A percentile compares a stretch with the other conserved stretches of the same genome.
phyloP scores from a whole-genome alignment of 2,329 filamentous ascomycete genomes.

The Epichloe brachyelytri region DNA sequence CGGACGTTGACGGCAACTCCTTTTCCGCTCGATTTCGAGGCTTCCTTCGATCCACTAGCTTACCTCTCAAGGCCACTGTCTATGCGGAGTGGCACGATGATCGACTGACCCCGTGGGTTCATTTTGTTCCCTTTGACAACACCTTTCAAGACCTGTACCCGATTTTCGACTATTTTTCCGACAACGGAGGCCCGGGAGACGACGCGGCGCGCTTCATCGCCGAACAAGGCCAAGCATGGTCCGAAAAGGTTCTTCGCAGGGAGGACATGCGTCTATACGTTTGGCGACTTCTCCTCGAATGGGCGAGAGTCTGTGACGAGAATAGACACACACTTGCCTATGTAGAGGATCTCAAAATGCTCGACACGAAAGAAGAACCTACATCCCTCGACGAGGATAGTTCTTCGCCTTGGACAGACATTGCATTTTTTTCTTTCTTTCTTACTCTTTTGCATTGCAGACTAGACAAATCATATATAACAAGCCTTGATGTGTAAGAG shows the following conservation, averaged over 20 bases:
- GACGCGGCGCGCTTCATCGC: slow-evolving; percentile 47
- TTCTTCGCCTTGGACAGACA: neutral
- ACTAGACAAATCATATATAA: neutral
- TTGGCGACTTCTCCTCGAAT: slow-evolving; percentile 47
- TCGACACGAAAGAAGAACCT: no score
- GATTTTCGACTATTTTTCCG: slow-evolving; percentile 53
- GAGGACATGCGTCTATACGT: slow-evolving; percentile 58
- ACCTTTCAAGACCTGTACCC: slow-evolving; percentile 53
- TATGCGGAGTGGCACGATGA: slow-evolving; percentile 67
- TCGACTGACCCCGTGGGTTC: slow-evolving; percentile 54
- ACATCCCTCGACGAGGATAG: neutral
- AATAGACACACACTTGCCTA: slow-evolving; percentile 30
- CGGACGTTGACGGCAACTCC: slow-evolving; percentile 59
- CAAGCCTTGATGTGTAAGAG: neutral
- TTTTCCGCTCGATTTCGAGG: slow-evolving; percentile 50
- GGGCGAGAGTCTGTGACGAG: slow-evolving; percentile 36
- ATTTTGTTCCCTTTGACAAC: slow-evolving; percentile 62
- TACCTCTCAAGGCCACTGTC: slow-evolving; percentile 59
- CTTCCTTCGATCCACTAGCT: slow-evolving; percentile 49
- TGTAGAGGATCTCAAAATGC: slow-evolving; percentile 26
- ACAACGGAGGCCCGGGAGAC: slow-evolving; percentile 33
- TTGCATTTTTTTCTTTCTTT: neutral
- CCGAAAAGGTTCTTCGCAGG: slow-evolving; percentile 44
- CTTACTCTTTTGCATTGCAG: neutral
- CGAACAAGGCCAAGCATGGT: slow-evolving; percentile 45